These are phyloP conservation scores for Nitzschia inconspicua DNA, from an alignment of 108 stramenopile species.

Conservation along the genomic window DNA sequence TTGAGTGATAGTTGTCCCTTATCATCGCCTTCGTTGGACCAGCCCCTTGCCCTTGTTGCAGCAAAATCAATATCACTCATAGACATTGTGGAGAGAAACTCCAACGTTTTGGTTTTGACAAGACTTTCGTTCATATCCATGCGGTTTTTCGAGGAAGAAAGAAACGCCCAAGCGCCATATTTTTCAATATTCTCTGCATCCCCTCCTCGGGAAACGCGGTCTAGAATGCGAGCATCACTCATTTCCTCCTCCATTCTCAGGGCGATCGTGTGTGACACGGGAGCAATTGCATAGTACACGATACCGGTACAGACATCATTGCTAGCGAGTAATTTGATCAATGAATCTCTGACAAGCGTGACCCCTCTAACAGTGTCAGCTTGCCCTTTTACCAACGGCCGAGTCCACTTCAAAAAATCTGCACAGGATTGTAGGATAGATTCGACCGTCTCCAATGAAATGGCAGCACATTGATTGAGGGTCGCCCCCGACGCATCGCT, in stretches of 20 bases:
- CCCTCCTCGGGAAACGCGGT: slow-evolving; percentile 3
- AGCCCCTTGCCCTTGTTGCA: slow-evolving; percentile 5
- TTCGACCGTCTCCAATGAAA: slow-evolving; percentile 18
- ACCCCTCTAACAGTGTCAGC: slow-evolving; percentile 1
- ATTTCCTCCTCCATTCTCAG: slow-evolving; percentile 11
- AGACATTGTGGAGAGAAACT: slow-evolving; percentile 8
- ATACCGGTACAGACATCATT: slow-evolving; percentile 27
- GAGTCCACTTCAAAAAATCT: slow-evolving; percentile 10
- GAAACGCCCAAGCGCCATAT: slow-evolving; percentile 25
- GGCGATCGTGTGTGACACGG: slow-evolving; percentile 17
- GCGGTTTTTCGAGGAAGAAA: background rate
- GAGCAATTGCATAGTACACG: slow-evolving; percentile 30
- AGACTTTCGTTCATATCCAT: background rate
- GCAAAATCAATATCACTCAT: slow-evolving; percentile 25
- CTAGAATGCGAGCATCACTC: slow-evolving; percentile 11
- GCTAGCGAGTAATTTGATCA: slow-evolving; percentile 28
- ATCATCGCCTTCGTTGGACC: slow-evolving; percentile 3
- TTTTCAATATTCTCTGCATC: slow-evolving; percentile 1
- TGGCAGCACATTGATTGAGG: background rate
- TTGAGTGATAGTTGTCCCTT: slow-evolving; percentile 3
- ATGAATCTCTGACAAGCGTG: slow-evolving; percentile 7
- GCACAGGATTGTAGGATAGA: slow-evolving; percentile 17
- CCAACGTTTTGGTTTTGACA: slow-evolving; percentile 6
- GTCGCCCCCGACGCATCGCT: no score
- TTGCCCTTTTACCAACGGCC: slow-evolving; percentile 14